Evolutionary conservation across 176 grass and related monocot genomes (phyloP), one percentile per base, ranked within the genome.

Genomic region (Musa troglodytarum): DNA sequence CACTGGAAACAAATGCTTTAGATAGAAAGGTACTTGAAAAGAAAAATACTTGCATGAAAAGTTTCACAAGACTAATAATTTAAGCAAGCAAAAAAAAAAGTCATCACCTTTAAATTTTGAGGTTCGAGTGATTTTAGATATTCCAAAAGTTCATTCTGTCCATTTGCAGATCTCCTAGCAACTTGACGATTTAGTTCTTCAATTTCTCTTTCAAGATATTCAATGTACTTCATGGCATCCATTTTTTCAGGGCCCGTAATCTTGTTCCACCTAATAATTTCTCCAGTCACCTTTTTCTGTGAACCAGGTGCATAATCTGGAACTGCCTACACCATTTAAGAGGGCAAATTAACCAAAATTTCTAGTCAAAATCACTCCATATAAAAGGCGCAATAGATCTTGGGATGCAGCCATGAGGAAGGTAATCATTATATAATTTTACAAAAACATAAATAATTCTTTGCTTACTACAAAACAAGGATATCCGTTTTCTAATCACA

Each of bases 211-310:
- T 93, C 94, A 83, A 97, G 90, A 68, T 90, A 86, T 79, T 97
- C 93, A 69, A 97, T 97, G 75, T 97, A 97, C 80, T 97, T 90
- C 23, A 93, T 34, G 9, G 90, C 93, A 34, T 93, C 94, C 0
- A 97, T 93, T 86, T 93, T 97, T 72, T 97, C 87, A 79, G 87
- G 79, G 79, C 94, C 94, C 61, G 90, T 97, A 55, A 80, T 49
- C 73, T 91, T 85, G 78, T 97, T 97, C 94, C 94, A 97, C 50
- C 94, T 89, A 68, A 97, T 97, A 77, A 97, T 88, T 88, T 97
- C 90, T 70, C 90, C 94, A 2, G 72, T 82, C 7, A 97, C 88
- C 53, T 93, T 97, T 82, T 97, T 93, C 77, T 97, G 83, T 21
- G 90, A 88, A 29, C 93, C 90, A 83, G 89, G 87, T 53, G 93